Percentiles rank a stretch among this genome's conserved stretches.
Conservation (phyloP, 208 protist genomes). For the Wallacemonas sp. region DNA sequence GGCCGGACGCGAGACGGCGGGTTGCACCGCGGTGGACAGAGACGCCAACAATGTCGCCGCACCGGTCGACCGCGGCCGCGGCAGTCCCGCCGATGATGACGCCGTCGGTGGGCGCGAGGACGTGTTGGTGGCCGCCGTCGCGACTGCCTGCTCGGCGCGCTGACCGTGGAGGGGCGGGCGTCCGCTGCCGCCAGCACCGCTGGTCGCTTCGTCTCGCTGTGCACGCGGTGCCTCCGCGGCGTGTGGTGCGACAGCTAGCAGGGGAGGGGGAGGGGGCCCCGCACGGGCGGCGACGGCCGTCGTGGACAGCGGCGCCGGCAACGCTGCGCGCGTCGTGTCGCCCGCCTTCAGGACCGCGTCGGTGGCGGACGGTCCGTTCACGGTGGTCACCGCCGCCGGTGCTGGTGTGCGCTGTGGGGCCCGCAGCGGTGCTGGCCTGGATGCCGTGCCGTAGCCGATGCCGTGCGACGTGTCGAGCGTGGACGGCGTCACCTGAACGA, state of each 20-base stretch:
- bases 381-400: neutral
- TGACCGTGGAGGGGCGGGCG: too few species aligned
- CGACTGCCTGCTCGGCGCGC: too few species aligned
- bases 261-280: too few species aligned
- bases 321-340: too few species aligned
- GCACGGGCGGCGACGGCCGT: too few species aligned
- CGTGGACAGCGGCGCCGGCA: too few species aligned
- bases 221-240: too few species aligned
- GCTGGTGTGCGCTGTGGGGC: slow-evolving; percentile 18
- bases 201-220: too few species aligned
- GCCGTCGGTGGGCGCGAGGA: neutral
- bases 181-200: neutral
- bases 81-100: neutral
- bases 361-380: too few species aligned
- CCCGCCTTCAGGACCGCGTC: too few species aligned
- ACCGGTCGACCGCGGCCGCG: neutral
- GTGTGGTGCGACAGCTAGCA: too few species aligned
- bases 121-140: neutral
- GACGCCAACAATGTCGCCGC: neutral
- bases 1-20: too few species aligned
- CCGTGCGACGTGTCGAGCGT: slow-evolving; percentile 30
- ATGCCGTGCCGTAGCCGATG: slow-evolving; percentile 32
- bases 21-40: neutral
- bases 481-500: slow-evolving; percentile 11
- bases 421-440: slow-evolving; percentile 10